Evolutionary conservation across 2,329 filamentous ascomycete species (phyloP).

Genomic region (Leptodontidium sp.): DNA sequence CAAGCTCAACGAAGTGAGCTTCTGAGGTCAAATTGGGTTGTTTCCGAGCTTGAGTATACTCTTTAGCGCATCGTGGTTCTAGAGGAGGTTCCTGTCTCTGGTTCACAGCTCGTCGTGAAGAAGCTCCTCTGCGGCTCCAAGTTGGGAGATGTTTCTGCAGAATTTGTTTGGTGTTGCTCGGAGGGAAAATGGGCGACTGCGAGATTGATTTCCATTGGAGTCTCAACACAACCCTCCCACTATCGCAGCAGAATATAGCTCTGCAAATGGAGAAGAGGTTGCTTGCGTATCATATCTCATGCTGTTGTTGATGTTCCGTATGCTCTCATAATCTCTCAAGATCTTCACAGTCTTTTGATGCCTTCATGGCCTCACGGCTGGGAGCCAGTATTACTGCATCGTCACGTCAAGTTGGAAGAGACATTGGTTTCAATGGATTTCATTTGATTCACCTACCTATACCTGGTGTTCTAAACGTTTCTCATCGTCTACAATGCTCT

Average conservation of each 20-base stretch:
- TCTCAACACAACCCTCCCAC: background rate
- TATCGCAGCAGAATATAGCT: background rate
- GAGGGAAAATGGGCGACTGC: no score
- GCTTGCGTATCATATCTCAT: background rate
- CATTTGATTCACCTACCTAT: background rate
- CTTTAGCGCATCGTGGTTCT: no score
- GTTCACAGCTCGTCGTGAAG: background rate
- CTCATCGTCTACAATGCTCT: background rate
- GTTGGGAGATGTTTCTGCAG: background rate
- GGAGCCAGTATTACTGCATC: no score
- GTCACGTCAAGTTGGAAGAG: no score
- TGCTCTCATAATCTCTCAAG: background rate
- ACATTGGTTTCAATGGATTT: background rate
- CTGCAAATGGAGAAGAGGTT: background rate
- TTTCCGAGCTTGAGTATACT: background rate
- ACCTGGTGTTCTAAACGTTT: background rate
- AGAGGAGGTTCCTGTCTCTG: no score
- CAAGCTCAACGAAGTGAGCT: background rate
- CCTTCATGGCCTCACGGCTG: background rate
- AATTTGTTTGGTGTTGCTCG: background rate
- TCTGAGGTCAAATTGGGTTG: no score
- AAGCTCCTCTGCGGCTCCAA: background rate
- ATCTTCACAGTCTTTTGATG: background rate
- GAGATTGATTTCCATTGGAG: background rate
- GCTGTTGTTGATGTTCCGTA: no score